Conservation (phyloP, 2,329 filamentous ascomycete genomes). For the Macroventuria anomochaeta region DNA sequence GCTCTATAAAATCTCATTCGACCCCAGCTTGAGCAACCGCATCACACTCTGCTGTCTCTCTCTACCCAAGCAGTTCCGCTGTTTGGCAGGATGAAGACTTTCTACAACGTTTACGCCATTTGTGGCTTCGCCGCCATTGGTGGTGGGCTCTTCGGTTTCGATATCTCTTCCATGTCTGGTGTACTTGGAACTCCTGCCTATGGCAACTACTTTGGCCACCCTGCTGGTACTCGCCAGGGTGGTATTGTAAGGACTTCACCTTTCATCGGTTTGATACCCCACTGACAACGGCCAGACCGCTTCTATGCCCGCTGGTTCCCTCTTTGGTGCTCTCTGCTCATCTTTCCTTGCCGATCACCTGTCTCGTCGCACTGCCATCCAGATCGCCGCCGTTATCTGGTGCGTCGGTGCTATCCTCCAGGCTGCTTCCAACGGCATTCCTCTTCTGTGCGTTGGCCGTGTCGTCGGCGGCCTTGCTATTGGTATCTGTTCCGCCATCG, state of each 20-base stretch:
- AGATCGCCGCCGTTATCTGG: conserved; percentile 55
- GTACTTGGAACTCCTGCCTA: conserved; percentile 46
- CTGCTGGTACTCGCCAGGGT: conserved; percentile 46
- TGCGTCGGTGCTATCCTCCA: conserved; percentile 54
- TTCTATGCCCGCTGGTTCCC: conserved; percentile 59
- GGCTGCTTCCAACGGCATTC: conserved; percentile 48
- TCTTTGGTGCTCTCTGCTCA: conserved; percentile 54
- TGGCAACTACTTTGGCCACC: conserved; percentile 47
- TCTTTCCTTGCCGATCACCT: conserved; percentile 56
- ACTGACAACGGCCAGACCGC: conserved; percentile 44
- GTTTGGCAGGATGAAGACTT: conserved; percentile 44
- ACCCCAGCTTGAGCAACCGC: conserved; percentile 3
- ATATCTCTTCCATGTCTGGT: conserved; percentile 50
- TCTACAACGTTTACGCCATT: conserved; percentile 63
- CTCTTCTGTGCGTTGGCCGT: conserved; percentile 60
- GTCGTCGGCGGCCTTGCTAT: conserved; percentile 86
- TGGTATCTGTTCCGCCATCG: conserved; percentile 87
- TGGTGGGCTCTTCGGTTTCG: conserved; percentile 50
- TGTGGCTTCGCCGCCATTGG: conserved; percentile 68
- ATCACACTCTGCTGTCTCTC: conserved; percentile 3
- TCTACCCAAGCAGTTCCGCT: conserved; percentile 17
- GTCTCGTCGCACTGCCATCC: conserved; percentile 54
- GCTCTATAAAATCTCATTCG: conserved; percentile 19
- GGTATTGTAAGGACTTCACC: conserved; percentile 52
- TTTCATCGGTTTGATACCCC: background rate